Evolutionary conservation across 164 flowering plant genomes (phyloP), one percentile per base, ranked within the genome.

Genomic region (Umbilicus rupestris): DNA sequence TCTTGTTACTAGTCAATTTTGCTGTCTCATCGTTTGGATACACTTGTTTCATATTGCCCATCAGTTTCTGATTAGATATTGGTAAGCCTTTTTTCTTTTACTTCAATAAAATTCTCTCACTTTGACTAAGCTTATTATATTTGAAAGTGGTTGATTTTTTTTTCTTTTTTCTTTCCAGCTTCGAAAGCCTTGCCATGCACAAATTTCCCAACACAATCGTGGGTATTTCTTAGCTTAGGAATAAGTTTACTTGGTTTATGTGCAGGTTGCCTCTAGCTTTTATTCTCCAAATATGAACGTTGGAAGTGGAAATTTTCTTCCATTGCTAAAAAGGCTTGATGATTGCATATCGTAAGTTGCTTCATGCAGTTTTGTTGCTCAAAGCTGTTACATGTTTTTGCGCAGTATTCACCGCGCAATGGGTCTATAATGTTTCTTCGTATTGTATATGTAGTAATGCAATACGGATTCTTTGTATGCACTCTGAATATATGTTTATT

Each of bases 331-430:
- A 72, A 78, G 83, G 41, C 89, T 95, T 64, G 99, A 95, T 75
- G 99, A 95, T 50, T 91, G 96, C 80, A 95, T 95, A 77, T 73
- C 87, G 97, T 95, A 81, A 89, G 99, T 84, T 28, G 17, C 42
- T 22, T 41, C 28, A 20, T 63, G 28, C 60, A 11, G 29, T 16
- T 26, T 55, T 24, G 5, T 12, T 55, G 22, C 33, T 22, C 2
- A 0, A 52, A 52, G 8, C 29, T 24, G 11, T 24, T 12, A 2
- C 12, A 41, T 41, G 44, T 41, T 41, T 41, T 41, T 35, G 1
- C 0, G 10, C 30, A 24, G 26, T 49, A 1, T 49, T 49, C 33
- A 55, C 7, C 33, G 31, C 6, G 65, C 6, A 24, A 37, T 33
- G 22, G 1, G 37, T 62, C 44, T 14, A 24, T 29, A 20, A 22